Evolutionary conservation across 75 land plant species (phyloP).

Genomic region (Isoetes taiwanensis): DNA sequence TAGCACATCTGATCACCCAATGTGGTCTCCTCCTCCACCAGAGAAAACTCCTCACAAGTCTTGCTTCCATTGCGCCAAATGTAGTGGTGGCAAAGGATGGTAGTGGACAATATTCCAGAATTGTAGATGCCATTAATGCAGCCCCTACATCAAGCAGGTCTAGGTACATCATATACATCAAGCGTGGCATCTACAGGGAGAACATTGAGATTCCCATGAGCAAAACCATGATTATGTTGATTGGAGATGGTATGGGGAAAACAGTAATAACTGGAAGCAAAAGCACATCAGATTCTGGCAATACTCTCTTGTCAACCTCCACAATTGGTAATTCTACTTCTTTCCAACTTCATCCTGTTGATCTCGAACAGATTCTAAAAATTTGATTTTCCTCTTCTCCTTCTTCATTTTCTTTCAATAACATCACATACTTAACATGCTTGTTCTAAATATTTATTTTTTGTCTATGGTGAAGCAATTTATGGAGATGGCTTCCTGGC

Average conservation of each 20-base stretch:
- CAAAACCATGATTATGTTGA: background rate
- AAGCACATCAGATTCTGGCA: background rate
- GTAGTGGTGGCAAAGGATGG: background rate
- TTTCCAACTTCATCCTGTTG: no score
- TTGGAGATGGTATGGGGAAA: slow-evolving; percentile 5
- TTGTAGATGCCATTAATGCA: background rate
- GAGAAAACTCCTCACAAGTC: no score
- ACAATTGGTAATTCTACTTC: background rate
- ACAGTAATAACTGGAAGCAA: background rate
- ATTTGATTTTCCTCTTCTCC: no score
- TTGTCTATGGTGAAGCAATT: slow-evolving; percentile 10
- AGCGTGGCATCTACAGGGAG: background rate
- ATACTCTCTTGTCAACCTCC: background rate
- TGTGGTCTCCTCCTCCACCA: no score
- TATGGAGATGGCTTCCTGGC: slow-evolving; percentile 23
- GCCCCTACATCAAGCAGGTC: background rate
- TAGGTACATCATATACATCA: slow-evolving; percentile 2
- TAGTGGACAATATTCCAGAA: background rate
- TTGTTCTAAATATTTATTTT: no score
- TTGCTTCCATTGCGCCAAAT: no score
- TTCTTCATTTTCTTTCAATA: no score
- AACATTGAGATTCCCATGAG: background rate
- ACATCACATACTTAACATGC: no score
- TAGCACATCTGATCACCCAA: no score
- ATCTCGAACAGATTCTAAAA: no score